phyloP scores from a whole-genome alignment of 495 filamentous ascomycete species.

The Penicillium odoratum region DNA sequence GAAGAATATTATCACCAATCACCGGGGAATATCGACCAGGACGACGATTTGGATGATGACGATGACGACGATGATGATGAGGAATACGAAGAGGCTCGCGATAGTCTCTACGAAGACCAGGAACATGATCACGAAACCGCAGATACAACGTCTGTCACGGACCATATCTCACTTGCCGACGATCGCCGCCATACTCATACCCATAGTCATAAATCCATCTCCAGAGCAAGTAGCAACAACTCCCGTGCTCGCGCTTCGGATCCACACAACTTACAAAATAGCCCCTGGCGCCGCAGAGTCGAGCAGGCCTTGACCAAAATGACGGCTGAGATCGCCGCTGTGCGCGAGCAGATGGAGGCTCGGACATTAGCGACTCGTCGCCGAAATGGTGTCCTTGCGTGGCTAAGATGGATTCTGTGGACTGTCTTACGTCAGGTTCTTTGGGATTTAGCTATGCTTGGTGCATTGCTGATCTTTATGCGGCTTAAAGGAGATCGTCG shows the following conservation, averaged over 20 bases:
- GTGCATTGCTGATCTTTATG: constrained; percentile 75
- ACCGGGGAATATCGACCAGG: constrained; percentile 26
- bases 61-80: constrained; percentile 32
- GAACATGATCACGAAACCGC: constrained; percentile 33
- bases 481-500: constrained; percentile 71
- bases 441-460: constrained; percentile 68
- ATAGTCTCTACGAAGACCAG: constrained; percentile 44
- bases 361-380: constrained; percentile 39
- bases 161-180: constrained; percentile 17
- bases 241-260: constrained; percentile 10
- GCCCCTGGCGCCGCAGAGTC: constrained; percentile 76
- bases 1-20: constrained; percentile 49
- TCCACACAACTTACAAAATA: constrained; percentile 12
- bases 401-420: constrained; percentile 72
- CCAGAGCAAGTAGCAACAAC: constrained; percentile 15
- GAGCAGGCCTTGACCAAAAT: constrained; percentile 87
- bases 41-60: constrained; percentile 27
- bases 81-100: constrained; percentile 38
- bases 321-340: constrained; percentile 89
- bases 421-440: constrained; percentile 68
- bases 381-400: constrained; percentile 61
- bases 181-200: constrained; percentile 14
- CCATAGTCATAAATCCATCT: constrained; percentile 1
- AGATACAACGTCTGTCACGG: constrained; percentile 17
- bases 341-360: constrained; percentile 85